Base-by-base conservation (phyloP, 225 moss, liverwort and hornwort species). In the Bryum argenteum region DNA sequence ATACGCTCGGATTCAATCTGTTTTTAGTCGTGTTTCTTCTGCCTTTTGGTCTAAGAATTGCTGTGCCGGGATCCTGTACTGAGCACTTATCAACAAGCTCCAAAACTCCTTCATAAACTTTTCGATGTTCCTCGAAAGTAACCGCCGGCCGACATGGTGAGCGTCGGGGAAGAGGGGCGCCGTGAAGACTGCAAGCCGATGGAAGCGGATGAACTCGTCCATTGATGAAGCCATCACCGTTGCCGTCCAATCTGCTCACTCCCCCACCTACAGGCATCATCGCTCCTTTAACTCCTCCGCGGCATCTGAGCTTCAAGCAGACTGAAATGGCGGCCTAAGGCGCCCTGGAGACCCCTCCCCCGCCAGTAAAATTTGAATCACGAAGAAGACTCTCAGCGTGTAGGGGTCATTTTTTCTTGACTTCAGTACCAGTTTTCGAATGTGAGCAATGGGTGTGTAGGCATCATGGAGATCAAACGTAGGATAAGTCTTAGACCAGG, bases 51-150 rank as follows among this genome's bases (percentile, higher is more conserved):
- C 98, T 75, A 98, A 74, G 69, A 98, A 98, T 77, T 98, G 94
- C 81, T 98, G 98, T 58, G n/a, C n/a, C n/a, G 94, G 98, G 28
- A 98, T 94, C 60, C 98, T 98, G 57, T 87, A 92, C 78, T 98
- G 98, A 10, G 98, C 98, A 81, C 98, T 98, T 62, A 91, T 90
- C 65, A 98, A 72, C 68, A 98, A 88, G 61, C 80, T 78, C 98
- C 98, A 98, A 23, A 98, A 85, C 70, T 98, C 98, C 76, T 91
- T 98, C 98, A 98, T 98, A 26, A 98, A 98, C 54, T 94, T 89
- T 21, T 92, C 98, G 6, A 94, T 94, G 61, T 98, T 98, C 44
- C 97, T 88, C 97, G 92, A 74, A 98, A 98, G 89, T 94, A 98
- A 86, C 97, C 97, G 82, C 97, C 97, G 76, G 77, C 81, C 74